phyloP scores from a whole-genome alignment of 2,329 filamentous ascomycete genomes.

The Ascochyta lentis region DNA sequence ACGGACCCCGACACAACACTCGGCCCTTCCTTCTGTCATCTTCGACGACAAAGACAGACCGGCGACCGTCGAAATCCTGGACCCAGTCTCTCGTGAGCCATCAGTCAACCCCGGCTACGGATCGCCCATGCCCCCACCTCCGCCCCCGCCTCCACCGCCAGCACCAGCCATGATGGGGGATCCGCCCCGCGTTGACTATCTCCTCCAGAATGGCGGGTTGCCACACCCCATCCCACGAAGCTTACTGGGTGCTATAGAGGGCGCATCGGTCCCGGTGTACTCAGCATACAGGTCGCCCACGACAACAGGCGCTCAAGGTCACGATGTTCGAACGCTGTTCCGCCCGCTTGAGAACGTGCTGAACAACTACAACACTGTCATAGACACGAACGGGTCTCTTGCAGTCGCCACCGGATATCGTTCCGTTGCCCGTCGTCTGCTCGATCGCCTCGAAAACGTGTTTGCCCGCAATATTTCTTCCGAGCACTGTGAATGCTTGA shows the following conservation, averaged over 20 bases:
- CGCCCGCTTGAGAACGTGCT: constrained; percentile 82
- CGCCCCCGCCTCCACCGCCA: constrained; percentile 45
- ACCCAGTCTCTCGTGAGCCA: constrained; percentile 46
- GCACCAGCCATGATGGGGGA: constrained; percentile 69
- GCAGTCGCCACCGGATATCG: constrained; percentile 95
- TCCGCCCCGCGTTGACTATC: constrained; percentile 87
- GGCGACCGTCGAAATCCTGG: constrained; percentile 51
- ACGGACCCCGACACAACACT: constrained; percentile 53
- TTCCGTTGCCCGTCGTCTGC: constrained; percentile 86
- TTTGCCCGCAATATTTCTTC: constrained; percentile 91
- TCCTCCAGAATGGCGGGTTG: constrained; percentile 87
- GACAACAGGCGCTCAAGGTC: constrained; percentile 44
- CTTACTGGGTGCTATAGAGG: constrained; percentile 71
- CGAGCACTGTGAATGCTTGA: constrained; percentile 83
- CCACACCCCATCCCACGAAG: constrained; percentile 73
- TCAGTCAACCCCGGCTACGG: constrained; percentile 48
- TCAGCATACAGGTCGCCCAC: constrained; percentile 65
- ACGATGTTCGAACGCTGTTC: constrained; percentile 77
- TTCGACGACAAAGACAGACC: constrained; percentile 45
- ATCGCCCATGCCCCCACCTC: constrained; percentile 64
- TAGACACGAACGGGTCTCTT: constrained; percentile 83
- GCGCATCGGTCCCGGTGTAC: constrained; percentile 62
- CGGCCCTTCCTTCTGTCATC: constrained; percentile 43
- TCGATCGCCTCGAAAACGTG: constrained; percentile 91
- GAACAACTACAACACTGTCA: constrained; percentile 83